These are phyloP conservation scores for Phyllostachys edulis DNA, from an alignment of 176 grass and related monocot species.

Conservation along the genomic window DNA sequence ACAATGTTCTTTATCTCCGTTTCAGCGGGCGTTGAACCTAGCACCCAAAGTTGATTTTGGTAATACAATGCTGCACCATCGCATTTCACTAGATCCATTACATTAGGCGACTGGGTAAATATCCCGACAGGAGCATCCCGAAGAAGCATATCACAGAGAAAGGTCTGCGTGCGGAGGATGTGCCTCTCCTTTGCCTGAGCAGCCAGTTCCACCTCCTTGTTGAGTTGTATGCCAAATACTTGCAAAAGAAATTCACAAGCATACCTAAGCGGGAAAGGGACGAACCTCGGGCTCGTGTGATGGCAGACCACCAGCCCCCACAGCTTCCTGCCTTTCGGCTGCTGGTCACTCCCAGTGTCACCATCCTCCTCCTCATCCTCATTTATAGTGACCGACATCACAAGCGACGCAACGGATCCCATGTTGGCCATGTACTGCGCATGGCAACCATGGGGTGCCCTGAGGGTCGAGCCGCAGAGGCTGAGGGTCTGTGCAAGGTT, in stretches of 20 bases:
- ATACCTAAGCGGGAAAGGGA: slow-evolving; percentile 91
- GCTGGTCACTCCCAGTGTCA: slow-evolving; percentile 38
- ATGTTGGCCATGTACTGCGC: slow-evolving; percentile 98
- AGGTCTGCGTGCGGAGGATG: slow-evolving; percentile 78
- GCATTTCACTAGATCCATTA: slow-evolving; percentile 89
- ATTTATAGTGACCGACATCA: slow-evolving; percentile 86
- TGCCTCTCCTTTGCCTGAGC: slow-evolving; percentile 87
- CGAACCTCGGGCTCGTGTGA: slow-evolving; percentile 75
- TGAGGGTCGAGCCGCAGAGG: slow-evolving; percentile 77
- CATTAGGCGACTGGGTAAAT: slow-evolving; percentile 86
- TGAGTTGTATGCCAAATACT: slow-evolving; percentile 88
- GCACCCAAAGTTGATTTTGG: slow-evolving; percentile 72
- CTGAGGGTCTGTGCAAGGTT: slow-evolving; percentile 64
- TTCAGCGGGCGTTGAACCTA: slow-evolving; percentile 60
- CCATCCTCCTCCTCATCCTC: slow-evolving; percentile 69
- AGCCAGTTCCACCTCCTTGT: slow-evolving; percentile 80
- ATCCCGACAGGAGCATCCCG: slow-evolving; percentile 85
- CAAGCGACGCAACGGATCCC: slow-evolving; percentile 84
- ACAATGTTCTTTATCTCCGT: slow-evolving; percentile 72
- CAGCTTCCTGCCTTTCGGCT: slow-evolving; percentile 66
- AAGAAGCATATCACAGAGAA: slow-evolving; percentile 96
- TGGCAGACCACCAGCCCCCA: slow-evolving; percentile 96
- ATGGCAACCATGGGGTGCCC: slow-evolving; percentile 87
- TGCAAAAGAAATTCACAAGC: slow-evolving; percentile 96
- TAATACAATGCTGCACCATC: slow-evolving; percentile 81